These are phyloP conservation scores for Capsicum pubescens DNA, from an alignment of 257 asterid species.

Conservation along the genomic window DNA sequence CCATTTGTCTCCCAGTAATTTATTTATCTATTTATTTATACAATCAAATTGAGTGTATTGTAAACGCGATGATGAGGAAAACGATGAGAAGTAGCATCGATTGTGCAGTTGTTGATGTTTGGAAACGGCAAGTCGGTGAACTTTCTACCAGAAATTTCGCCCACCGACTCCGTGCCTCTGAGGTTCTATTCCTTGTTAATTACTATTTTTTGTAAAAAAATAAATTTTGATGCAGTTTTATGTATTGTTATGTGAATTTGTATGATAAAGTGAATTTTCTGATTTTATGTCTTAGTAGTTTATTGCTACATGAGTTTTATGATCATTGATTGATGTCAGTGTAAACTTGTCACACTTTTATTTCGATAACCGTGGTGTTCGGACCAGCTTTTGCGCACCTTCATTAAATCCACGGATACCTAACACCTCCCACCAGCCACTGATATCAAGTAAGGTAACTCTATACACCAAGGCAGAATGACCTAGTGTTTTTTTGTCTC, in stretches of 20 bases:
- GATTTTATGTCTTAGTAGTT: not conserved
- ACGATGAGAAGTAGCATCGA: constrained; percentile 49
- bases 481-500: too few relatives aligned
- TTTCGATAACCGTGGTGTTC: too few relatives aligned
- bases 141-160: constrained; percentile 73
- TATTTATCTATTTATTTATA: not conserved
- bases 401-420: too few relatives aligned
- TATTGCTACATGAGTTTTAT: not conserved
- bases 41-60: constrained; percentile 5
- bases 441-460: too few relatives aligned
- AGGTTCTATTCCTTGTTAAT: constrained; percentile 46
- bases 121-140: constrained; percentile 82
- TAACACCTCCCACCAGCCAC: too few relatives aligned
- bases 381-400: too few relatives aligned
- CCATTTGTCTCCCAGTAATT: not conserved
- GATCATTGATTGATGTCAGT: not conserved
- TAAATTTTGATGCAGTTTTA: not conserved
- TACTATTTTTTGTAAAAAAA: not conserved
- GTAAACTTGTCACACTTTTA: not conserved
- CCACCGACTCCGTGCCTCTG: constrained; percentile 69
- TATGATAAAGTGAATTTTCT: not conserved
- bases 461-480: too few relatives aligned
- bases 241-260: not conserved
- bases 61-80: constrained; percentile 37
- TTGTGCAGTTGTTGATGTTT: constrained; percentile 64